phyloP scores from a whole-genome alignment of 495 filamentous ascomycete genomes.

The Penicillium bialowiezense region DNA sequence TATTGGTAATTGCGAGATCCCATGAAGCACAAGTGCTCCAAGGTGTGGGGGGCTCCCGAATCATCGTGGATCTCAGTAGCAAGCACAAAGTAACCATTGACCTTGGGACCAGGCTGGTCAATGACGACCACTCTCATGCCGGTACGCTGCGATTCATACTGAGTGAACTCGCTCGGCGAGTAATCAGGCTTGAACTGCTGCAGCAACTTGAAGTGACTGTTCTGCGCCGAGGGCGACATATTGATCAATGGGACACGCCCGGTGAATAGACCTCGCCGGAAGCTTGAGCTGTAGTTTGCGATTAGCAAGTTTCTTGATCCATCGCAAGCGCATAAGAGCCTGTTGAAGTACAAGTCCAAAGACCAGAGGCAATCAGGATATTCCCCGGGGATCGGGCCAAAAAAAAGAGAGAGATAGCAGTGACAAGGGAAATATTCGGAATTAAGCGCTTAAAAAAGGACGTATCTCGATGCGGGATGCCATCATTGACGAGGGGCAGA shows the following conservation, averaged over 20 bases:
- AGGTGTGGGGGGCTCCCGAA: slow-evolving; percentile 90
- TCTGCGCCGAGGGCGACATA: slow-evolving; percentile 34
- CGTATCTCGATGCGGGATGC: background rate
- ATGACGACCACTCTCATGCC: slow-evolving; percentile 93
- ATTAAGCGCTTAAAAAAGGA: background rate
- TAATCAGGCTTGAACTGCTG: slow-evolving; percentile 87
- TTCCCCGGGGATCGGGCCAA: too few species aligned
- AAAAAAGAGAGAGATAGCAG: too few species aligned
- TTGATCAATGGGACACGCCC: slow-evolving; percentile 27
- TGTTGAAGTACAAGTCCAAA: background rate
- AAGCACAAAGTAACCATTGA: slow-evolving; percentile 90
- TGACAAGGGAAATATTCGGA: slow-evolving; percentile 1
- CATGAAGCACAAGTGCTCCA: slow-evolving; percentile 98
- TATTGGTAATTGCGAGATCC: slow-evolving; percentile 91
- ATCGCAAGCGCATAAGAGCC: background rate
- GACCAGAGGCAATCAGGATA: too few species aligned
- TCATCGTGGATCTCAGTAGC: slow-evolving; percentile 98
- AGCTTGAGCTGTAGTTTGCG: slow-evolving; percentile 12
- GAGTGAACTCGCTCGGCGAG: slow-evolving; percentile 76
- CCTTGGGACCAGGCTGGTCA: slow-evolving; percentile 87
- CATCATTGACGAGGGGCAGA: slow-evolving; percentile 11
- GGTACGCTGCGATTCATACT: slow-evolving; percentile 83
- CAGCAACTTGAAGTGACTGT: slow-evolving; percentile 71
- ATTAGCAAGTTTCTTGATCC: background rate
- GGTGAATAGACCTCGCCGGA: slow-evolving; percentile 22